Evolutionary conservation across 345 rosid species (phyloP).

Genomic region (Pugionium cornutum): DNA sequence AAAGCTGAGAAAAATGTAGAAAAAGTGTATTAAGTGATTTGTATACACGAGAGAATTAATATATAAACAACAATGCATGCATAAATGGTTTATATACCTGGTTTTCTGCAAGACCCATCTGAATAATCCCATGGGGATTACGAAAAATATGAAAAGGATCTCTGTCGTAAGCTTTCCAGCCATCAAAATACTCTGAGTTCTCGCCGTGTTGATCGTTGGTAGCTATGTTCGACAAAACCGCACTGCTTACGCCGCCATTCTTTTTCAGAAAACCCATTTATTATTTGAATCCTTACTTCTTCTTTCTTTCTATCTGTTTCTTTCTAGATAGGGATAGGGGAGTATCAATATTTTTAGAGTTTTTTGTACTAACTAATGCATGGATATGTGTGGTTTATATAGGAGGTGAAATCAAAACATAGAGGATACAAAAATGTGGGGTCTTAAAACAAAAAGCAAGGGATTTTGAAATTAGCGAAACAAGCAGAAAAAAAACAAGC

Average conservation of each 20-base stretch:
- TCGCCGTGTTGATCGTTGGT: conserved; percentile 66
- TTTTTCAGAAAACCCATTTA: conserved; percentile 23
- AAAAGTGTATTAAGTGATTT: not conserved
- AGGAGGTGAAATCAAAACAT: conserved; percentile 14
- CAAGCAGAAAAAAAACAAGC: conserved; percentile 18
- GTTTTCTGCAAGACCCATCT: conserved; percentile 91
- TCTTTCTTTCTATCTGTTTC: not conserved
- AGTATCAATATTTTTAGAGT: conserved; percentile 14
- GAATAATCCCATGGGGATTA: conserved; percentile 72
- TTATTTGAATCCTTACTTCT: not conserved
- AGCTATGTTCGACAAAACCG: conserved; percentile 62
- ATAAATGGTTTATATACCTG: conserved; percentile 46
- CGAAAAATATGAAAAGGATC: conserved; percentile 59
- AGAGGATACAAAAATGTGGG: conserved; percentile 34
- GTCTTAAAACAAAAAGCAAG: not conserved
- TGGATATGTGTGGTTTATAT: conserved; percentile 20
- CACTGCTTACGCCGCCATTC: conserved; percentile 21
- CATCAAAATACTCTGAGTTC: conserved; percentile 73
- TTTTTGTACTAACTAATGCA: conserved; percentile 8
- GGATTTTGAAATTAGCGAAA: conserved; percentile 29
- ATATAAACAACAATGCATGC: no score
- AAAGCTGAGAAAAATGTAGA: conserved; percentile 50
- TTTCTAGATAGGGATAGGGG: not conserved
- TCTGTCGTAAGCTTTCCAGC: conserved; percentile 82
- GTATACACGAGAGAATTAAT: not conserved